Evolutionary conservation across 768 basidiomycete genomes (phyloP).

Genomic region (Chlorophyllum brunneum): DNA sequence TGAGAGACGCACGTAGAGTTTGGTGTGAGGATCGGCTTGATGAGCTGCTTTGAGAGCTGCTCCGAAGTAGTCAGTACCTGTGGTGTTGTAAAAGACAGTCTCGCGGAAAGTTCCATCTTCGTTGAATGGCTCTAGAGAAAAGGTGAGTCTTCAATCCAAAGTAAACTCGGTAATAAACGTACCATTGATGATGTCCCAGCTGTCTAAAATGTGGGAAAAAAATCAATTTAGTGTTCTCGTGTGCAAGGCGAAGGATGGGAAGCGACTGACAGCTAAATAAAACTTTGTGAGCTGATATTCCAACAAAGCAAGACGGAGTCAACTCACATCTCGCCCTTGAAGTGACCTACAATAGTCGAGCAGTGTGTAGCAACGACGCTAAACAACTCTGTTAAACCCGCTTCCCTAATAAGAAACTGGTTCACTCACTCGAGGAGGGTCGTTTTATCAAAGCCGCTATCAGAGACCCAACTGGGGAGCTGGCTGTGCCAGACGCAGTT

Average conservation of each 20-base stretch:
- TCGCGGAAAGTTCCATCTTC: constrained; percentile 57
- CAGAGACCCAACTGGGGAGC: constrained; percentile 47
- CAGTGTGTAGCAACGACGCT: constrained; percentile 45
- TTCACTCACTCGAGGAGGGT: constrained; percentile 14
- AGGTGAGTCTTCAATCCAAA: background rate
- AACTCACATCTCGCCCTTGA: constrained; percentile 45
- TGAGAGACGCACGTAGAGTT: constrained; percentile 43
- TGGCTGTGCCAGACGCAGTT: constrained; percentile 56
- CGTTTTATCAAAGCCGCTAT: constrained; percentile 25
- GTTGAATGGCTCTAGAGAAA: constrained; percentile 46
- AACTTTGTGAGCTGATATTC: too few species aligned
- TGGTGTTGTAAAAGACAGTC: constrained; percentile 51
- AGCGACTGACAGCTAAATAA: constrained; percentile 18
- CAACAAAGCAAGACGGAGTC: too few species aligned
- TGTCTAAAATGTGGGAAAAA: too few species aligned
- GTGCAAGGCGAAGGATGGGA: background rate
- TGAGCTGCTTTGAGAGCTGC: constrained; percentile 51
- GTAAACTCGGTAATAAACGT: background rate
- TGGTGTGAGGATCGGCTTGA: constrained; percentile 49
- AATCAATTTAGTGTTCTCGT: too few species aligned
- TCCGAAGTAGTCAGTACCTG: constrained; percentile 42
- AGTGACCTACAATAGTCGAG: constrained; percentile 44
- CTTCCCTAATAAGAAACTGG: too few species aligned
- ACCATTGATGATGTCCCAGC: constrained; percentile 55
- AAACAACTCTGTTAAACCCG: too few species aligned